These are phyloP conservation scores for Suillus lakei DNA, from an alignment of 768 basidiomycete genomes.

Conservation along the genomic window DNA sequence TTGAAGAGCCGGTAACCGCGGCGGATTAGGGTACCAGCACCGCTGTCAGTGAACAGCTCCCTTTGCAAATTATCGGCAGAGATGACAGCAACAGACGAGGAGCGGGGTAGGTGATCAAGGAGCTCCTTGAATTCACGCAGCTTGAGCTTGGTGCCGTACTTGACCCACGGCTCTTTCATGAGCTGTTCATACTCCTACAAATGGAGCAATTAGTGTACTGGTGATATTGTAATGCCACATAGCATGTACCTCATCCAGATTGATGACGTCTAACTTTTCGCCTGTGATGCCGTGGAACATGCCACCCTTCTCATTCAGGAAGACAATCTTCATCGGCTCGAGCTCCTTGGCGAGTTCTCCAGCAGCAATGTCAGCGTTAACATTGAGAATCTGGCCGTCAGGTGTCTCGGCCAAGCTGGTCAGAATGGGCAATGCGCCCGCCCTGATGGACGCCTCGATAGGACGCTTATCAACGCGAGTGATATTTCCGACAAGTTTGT, in stretches of 20 bases:
- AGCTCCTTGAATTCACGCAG: slow-evolving; percentile 99
- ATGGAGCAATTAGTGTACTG: not conserved
- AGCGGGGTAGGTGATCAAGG: slow-evolving; percentile 95
- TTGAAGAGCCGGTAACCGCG: slow-evolving; percentile 98
- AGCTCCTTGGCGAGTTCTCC: slow-evolving; percentile 98
- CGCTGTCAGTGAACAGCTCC: slow-evolving; percentile 98
- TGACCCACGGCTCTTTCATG: slow-evolving; percentile 99
- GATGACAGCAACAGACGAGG: slow-evolving; percentile 98
- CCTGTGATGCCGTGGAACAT: slow-evolving; percentile 97
- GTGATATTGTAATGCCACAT: slow-evolving; percentile 4
- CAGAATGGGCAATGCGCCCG: slow-evolving; percentile 94
- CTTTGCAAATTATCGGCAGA: slow-evolving; percentile 91
- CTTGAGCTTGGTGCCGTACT: slow-evolving; percentile 98
- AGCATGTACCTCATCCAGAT: slow-evolving; percentile 83
- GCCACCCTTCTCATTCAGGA: slow-evolving; percentile 97
- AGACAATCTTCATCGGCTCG: slow-evolving; percentile 98
- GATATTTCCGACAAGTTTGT: slow-evolving; percentile 95
- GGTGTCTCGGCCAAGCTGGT: slow-evolving; percentile 93
- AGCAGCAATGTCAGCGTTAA: slow-evolving; percentile 98
- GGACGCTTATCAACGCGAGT: slow-evolving; percentile 95
- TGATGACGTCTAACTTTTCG: slow-evolving; percentile 95
- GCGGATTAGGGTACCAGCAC: slow-evolving; percentile 97
- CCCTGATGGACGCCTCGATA: slow-evolving; percentile 94
- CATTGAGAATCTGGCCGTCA: slow-evolving; percentile 98
- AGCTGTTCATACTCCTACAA: slow-evolving; percentile 89